Conservation (phyloP, 495 filamentous ascomycete species). For the Pyrenula massariospora region DNA sequence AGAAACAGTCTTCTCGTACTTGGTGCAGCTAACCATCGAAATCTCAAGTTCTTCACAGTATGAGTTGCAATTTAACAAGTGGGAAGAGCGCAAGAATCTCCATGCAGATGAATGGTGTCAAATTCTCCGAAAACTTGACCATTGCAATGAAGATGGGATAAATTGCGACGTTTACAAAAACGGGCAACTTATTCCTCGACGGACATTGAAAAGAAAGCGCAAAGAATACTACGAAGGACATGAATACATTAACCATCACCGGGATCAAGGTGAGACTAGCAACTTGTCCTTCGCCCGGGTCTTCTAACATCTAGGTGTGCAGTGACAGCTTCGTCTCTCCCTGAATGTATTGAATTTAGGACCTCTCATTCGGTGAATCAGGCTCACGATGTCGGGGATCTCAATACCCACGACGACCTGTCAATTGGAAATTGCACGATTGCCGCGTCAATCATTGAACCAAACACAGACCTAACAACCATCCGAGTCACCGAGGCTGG, state of each 20-base stretch:
- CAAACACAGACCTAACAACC: not conserved
- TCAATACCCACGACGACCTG: not conserved
- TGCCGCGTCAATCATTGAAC: not conserved
- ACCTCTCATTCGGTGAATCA: not conserved
- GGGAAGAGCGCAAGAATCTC: not conserved
- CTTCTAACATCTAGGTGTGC: not conserved
- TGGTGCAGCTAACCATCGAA: not conserved
- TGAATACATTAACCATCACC: not conserved
- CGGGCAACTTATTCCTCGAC: not conserved
- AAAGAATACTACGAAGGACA: not conserved
- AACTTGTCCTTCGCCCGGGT: not conserved
- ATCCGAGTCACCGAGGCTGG: not conserved
- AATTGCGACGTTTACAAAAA: not conserved
- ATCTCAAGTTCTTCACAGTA: not conserved
- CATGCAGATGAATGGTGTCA: not conserved
- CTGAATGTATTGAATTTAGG: not conserved
- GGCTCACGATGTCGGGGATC: not conserved
- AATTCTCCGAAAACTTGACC: not conserved
- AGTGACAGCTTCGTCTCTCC: not conserved
- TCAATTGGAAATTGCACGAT: not conserved
- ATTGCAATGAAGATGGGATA: not conserved
- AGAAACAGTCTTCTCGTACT: not conserved
- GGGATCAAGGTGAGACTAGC: not conserved
- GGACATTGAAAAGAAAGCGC: not conserved
- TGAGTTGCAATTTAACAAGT: not conserved